phyloP scores from a whole-genome alignment of 1,284 basidiomycete genomes.

The Sphagnurus paluster region DNA sequence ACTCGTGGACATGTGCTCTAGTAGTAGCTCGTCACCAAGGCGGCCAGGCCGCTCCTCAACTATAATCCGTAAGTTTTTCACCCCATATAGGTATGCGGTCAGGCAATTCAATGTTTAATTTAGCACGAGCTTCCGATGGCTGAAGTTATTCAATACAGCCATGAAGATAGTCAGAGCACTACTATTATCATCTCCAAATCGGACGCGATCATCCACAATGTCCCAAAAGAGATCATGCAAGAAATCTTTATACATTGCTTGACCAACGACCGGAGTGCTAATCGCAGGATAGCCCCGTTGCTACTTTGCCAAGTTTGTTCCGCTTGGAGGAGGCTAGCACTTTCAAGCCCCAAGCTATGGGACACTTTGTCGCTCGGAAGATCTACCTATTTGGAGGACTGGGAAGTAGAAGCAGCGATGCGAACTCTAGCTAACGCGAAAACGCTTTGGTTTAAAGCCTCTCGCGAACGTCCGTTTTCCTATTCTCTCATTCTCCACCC shows the following conservation, averaged over 20 bases:
- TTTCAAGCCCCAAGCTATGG: background rate
- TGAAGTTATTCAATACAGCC: no score
- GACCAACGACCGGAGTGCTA: background rate
- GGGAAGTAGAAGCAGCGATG: background rate
- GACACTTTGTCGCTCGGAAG: background rate
- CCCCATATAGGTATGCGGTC: no score
- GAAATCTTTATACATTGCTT: constrained; percentile 4
- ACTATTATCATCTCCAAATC: no score
- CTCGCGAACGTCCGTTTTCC: background rate
- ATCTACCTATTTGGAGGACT: background rate
- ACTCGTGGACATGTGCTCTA: no score
- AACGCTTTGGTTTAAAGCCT: background rate
- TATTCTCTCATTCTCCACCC: background rate
- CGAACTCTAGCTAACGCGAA: background rate
- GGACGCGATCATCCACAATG: background rate
- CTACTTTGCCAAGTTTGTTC: constrained; percentile 5
- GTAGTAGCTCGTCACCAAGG: no score
- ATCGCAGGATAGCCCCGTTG: background rate
- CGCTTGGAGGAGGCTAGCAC: constrained; percentile 1
- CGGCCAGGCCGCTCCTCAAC: no score
- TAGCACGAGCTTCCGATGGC: no score
- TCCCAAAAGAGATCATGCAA: constrained; percentile 2
- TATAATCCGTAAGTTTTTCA: no score
- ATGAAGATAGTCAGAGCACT: no score
- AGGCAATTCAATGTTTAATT: no score